Base-by-base conservation (phyloP, 371 early-diverging fungal species). In the Mucor ambiguus region DNA sequence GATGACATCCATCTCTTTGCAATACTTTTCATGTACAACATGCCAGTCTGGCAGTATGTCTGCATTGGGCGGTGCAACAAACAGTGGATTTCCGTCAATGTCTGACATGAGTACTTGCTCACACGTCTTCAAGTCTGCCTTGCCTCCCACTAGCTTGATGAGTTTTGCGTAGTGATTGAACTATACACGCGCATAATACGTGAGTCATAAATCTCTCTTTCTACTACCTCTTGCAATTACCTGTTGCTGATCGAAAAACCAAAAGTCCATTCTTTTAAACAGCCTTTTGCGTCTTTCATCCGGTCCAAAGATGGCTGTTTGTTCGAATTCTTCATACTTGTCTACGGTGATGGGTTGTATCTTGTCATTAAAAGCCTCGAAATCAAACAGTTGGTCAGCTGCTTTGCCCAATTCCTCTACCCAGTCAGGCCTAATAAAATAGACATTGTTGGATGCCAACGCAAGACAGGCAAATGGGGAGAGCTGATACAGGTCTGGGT, bases 191-290 rank as follows among this genome's bases (percentile, higher is more conserved):
- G n/a, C n/a, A n/a, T n/a, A n/a, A n/a, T n/a, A n/a, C n/a, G n/a
- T n/a, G n/a, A n/a, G n/a, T n/a, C n/a, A n/a, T n/a, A n/a, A n/a
- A n/a, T 22, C 12, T 9, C 3, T 9, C 24, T 24, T 10, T 26
- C 49, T 26, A 11, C 26, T 10, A 4, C 4, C 6, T 7, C 18
- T 16, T 46, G 22, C n/a, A 48, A 0, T 28, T 56, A 55, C 44
- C 38, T 69, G 69, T 1, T 20, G 22, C 10, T 60, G 22, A 35
- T 63, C 20, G 33, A 64, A 64, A n/a, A 64, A 44, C 55, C 64
- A 56, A 57, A 69, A 69, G 2, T 60, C 48, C 20, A 64, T 35
- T 0, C 37, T 48, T 0, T 61, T 14, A 20, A 69, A 69, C 6
- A 69, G 16, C 4, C 32, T 46, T 3, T 26, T 33, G 20, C 69